These are phyloP conservation scores for Phytophthora meadii DNA, from an alignment of 352 stramenopile species.

Conservation along the genomic window DNA sequence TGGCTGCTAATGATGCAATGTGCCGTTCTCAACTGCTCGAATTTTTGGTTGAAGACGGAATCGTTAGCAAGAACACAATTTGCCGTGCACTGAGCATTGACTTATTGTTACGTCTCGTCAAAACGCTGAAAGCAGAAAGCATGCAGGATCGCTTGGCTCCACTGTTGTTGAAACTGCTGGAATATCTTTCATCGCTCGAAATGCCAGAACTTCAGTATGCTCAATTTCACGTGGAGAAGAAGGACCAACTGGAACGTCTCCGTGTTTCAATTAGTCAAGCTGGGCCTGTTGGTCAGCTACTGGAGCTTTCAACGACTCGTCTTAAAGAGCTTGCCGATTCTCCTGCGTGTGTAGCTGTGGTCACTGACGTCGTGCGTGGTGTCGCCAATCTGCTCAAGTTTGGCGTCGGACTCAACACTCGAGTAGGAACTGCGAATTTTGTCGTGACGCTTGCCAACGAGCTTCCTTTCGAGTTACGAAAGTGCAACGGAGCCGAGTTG, in stretches of 20 bases:
- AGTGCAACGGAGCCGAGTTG: slow-evolving; percentile 64
- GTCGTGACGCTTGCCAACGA: slow-evolving; percentile 70
- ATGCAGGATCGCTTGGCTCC: slow-evolving; percentile 65
- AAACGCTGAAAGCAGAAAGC: slow-evolving; percentile 57
- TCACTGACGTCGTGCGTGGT: slow-evolving; percentile 59
- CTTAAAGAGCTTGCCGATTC: slow-evolving; percentile 61
- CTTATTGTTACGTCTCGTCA: slow-evolving; percentile 74
- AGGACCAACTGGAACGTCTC: slow-evolving; percentile 81
- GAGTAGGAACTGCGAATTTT: slow-evolving; percentile 82
- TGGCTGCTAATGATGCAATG: slow-evolving; percentile 53
- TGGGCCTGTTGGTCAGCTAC: slow-evolving; percentile 74
- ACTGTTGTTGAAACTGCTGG: slow-evolving; percentile 70
- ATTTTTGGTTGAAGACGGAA: slow-evolving; percentile 74
- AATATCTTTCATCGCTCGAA: slow-evolving; percentile 85
- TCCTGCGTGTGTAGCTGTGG: slow-evolving; percentile 49
- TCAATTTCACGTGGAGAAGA: slow-evolving; percentile 88
- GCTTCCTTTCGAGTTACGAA: slow-evolving; percentile 75
- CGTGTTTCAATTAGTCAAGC: slow-evolving; percentile 80
- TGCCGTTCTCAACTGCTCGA: slow-evolving; percentile 66
- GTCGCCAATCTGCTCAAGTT: slow-evolving; percentile 70
- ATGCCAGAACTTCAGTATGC: slow-evolving; percentile 87
- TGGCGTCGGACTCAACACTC: slow-evolving; percentile 83
- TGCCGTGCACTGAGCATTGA: slow-evolving; percentile 77
- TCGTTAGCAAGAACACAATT: slow-evolving; percentile 71
- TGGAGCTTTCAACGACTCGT: slow-evolving; percentile 63